A percentile compares a stretch with the other conserved stretches of the same genome.
These are phyloP conservation scores for Mycena metata DNA, from an alignment of 768 basidiomycete species.

Conservation along the genomic window DNA sequence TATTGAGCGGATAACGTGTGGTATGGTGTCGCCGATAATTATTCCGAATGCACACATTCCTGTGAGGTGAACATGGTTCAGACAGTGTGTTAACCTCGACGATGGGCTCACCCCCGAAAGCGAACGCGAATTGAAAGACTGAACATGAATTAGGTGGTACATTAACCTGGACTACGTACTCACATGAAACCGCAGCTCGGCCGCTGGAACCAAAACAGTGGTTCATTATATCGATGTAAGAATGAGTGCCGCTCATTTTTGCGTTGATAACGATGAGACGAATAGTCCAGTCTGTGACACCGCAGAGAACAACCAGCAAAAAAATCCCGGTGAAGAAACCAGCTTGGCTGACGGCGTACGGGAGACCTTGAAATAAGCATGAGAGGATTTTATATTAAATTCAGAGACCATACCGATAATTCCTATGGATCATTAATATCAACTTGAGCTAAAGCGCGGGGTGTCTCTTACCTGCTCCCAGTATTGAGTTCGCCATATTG, in stretches of 20 bases:
- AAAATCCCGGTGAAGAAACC: slow-evolving; percentile 91
- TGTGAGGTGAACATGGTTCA: slow-evolving; percentile 45
- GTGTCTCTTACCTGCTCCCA: slow-evolving; percentile 80
- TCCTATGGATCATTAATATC: neutral
- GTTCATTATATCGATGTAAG: slow-evolving; percentile 96
- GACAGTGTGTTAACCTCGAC: neutral
- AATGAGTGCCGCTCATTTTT: slow-evolving; percentile 92
- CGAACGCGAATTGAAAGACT: slow-evolving; percentile 96
- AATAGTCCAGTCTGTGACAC: slow-evolving; percentile 97
- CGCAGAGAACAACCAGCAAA: slow-evolving; percentile 85
- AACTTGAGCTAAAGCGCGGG: slow-evolving; percentile 21
- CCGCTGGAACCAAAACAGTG: slow-evolving; percentile 93
- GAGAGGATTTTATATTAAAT: neutral
- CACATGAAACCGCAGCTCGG: slow-evolving; percentile 92
- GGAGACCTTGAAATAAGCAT: slow-evolving; percentile 71
- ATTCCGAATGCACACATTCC: slow-evolving; percentile 99
- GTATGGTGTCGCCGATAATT: slow-evolving; percentile 97
- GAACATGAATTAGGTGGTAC: slow-evolving; percentile 14
- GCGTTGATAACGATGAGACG: slow-evolving; percentile 96
- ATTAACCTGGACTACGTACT: slow-evolving; percentile 40
- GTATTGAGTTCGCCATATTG: slow-evolving; percentile 96
- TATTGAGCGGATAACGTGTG: slow-evolving; percentile 90
- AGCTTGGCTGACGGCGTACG: slow-evolving; percentile 94
- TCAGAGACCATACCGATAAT: slow-evolving; percentile 16
- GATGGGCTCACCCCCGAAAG: slow-evolving; percentile 84